Base-by-base conservation (phyloP, 371 early-diverging fungal genomes). In the Amoeboaphelidium protococcarum region DNA sequence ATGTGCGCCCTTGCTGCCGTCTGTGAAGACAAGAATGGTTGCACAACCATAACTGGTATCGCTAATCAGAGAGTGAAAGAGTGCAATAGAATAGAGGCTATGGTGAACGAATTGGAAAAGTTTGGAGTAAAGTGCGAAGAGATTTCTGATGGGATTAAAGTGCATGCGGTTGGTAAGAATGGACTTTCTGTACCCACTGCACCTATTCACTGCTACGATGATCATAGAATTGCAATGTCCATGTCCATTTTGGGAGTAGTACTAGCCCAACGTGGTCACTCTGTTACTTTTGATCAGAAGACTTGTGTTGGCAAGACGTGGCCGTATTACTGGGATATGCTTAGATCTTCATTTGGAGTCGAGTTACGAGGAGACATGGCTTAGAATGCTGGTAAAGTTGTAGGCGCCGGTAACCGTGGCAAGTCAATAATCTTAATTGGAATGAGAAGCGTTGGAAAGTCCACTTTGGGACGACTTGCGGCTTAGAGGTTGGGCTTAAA, bases 31-130 rank as follows among this genome's bases (percentile, higher is more conserved):
- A 62, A 69, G 20, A 54, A 63, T 2, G 64, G 63, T 37, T 64
- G 72, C 16, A 88, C 91, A 16, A 67, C 73, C 26, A 94, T 94
- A 54, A 71, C 70, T 31, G 95, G 95, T 43, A 88, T 94, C 50
- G 88, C 92, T 42, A 94, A 94, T 58, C 95, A 94, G 62, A 78
- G 89, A 41, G 89, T 94, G 52, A 94, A 94, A 64, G 95, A 94
- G 58, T 94, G 92, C 63, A 78, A 94, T 55, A 82, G 95, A 50
- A 91, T 94, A 52, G 80, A 77, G 24, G 95, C 89, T 23, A 90
- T 94, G 92, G 75, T 85, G 50, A 75, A 75, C 46, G 88, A 91
- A 56, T 68, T 94, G 26, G 78, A 69, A 45, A 75, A 76, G 55
- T 83, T 90, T 59, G 92, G 95, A 2, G 86, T 89, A 25, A 54